Base-by-base conservation (phyloP, 83 land plant genomes). In the Thuja plicata region DNA sequence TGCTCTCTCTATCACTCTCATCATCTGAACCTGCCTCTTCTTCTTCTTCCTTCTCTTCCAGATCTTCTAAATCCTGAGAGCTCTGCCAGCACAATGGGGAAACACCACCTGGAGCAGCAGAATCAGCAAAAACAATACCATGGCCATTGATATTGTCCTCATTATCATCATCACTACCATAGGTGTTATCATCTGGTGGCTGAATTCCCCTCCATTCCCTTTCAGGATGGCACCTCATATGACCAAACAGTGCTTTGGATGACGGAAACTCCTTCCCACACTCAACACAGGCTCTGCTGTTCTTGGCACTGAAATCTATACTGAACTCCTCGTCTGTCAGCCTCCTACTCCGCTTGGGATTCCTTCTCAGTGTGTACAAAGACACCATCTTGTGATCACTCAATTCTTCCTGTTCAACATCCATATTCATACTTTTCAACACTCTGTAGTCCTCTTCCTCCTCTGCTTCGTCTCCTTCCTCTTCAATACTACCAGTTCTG, bases 191-290 rank as follows among this genome's bases (percentile, higher is more conserved):
- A 76, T 87, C 70, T 7, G 93, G 94, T 3, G 90, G 92, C 10
- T 89, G 89, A 74, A 92, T 92, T 24, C 93, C 94, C 60, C 92
- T 90, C 93, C 94, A 92, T 4, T 77, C 88, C 84, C 95, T 89
- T 46, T 92, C 93, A 19, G 95, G 95, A 82, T 93, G 95, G 88
- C 90, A 90, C 54, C 93, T 92, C 95, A 92, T 92, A 73, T 93
- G 95, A 16, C 95, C 93, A 48, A 88, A 93, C 88, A 93, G 80
- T 8, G 91, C 86, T 78, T 92, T 93, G 88, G 71, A 90, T 7
- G 91, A 90, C 13, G 80, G 54, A 70, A 93, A 93, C 38, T 50
- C 84, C 86, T 87, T 91, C 17, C 89, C 86, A 85, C 94, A 93
- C 6, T 91, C 76, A 50, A 32, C 8, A 87, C 92, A 92, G 30